These are phyloP conservation scores for Fusarium buharicum DNA, from an alignment of 2,329 filamentous ascomycete genomes.

Conservation along the genomic window DNA sequence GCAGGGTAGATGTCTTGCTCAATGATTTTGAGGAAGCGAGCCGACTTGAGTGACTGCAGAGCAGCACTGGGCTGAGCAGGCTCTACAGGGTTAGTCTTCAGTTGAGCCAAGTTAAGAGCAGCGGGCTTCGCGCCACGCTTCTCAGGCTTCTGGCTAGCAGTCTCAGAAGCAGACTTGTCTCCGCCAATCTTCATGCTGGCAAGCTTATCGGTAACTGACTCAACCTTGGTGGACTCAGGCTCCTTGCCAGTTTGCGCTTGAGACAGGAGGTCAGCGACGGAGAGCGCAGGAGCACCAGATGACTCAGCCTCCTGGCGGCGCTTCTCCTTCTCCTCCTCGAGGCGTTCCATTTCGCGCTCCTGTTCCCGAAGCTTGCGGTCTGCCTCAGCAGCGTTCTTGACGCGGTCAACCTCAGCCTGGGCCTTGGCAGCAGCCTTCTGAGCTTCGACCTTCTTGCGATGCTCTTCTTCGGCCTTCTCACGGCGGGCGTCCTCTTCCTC, in stretches of 20 bases:
- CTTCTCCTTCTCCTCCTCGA: slow-evolving; percentile 76
- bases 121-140: slow-evolving; percentile 80
- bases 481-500: slow-evolving; percentile 53
- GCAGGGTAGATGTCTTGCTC: slow-evolving; percentile 83
- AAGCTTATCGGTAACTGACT: slow-evolving; percentile 60
- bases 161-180: slow-evolving; percentile 58
- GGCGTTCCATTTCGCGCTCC: slow-evolving; percentile 76
- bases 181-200: slow-evolving; percentile 62
- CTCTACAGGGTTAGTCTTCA: slow-evolving; percentile 86
- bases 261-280: slow-evolving; percentile 64
- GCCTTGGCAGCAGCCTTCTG: slow-evolving; percentile 60
- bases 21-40: slow-evolving; percentile 85
- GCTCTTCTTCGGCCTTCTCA: slow-evolving; percentile 49
- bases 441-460: slow-evolving; percentile 59
- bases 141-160: slow-evolving; percentile 63
- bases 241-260: slow-evolving; percentile 56
- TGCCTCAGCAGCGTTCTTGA: slow-evolving; percentile 63
- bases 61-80: slow-evolving; percentile 93
- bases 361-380: slow-evolving; percentile 76
- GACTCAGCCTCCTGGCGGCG: slow-evolving; percentile 63
- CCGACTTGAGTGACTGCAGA: slow-evolving; percentile 91
- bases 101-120: slow-evolving; percentile 84
- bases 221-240: slow-evolving; percentile 50
- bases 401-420: slow-evolving; percentile 58
- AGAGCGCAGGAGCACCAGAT: slow-evolving; percentile 56